Conservation (phyloP, 2,329 filamentous ascomycete species). For the Diplodia mutila region DNA sequence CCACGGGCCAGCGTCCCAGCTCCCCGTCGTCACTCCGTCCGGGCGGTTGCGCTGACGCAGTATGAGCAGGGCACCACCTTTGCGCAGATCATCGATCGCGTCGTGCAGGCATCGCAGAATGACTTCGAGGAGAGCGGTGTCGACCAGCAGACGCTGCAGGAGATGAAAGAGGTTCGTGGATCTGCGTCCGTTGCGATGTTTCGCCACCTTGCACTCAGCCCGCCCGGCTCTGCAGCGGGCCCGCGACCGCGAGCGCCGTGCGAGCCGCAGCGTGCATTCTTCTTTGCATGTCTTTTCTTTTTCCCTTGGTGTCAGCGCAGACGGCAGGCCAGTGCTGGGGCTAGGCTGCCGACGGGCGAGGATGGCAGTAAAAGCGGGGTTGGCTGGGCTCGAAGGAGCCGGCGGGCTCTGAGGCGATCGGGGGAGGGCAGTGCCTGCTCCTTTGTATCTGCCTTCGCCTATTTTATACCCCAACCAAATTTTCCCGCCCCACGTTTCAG, state of each 20-base stretch:
- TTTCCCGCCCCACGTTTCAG: constrained; percentile 31
- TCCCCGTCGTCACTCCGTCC: constrained; percentile 15
- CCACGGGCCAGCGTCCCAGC: background rate
- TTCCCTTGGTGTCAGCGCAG: constrained; percentile 11
- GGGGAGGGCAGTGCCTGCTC: constrained; percentile 26
- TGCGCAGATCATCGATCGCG: constrained; percentile 83
- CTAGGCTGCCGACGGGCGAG: constrained; percentile 26
- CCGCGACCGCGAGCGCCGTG: constrained; percentile 5
- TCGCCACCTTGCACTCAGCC: constrained; percentile 19
- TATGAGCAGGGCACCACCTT: constrained; percentile 72
- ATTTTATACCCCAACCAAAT: constrained; percentile 47
- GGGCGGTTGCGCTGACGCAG: constrained; percentile 23
- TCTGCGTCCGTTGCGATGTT: constrained; percentile 12
- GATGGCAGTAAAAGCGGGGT: constrained; percentile 28
- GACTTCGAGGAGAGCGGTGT: constrained; percentile 98
- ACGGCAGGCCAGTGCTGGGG: constrained; percentile 18
- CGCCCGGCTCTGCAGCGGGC: constrained; percentile 1
- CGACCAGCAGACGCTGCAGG: constrained; percentile 81
- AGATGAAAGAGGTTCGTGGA: constrained; percentile 79
- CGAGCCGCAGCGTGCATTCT: background rate
- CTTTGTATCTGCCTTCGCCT: constrained; percentile 44
- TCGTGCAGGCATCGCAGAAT: constrained; percentile 68
- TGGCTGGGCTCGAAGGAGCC: constrained; percentile 26
- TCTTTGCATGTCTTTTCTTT: constrained; percentile 8
- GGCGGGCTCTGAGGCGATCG: constrained; percentile 25